These are phyloP conservation scores for Aaosphaeria pasadenensis DNA, from an alignment of 2,329 filamentous ascomycete genomes.

Conservation along the genomic window DNA sequence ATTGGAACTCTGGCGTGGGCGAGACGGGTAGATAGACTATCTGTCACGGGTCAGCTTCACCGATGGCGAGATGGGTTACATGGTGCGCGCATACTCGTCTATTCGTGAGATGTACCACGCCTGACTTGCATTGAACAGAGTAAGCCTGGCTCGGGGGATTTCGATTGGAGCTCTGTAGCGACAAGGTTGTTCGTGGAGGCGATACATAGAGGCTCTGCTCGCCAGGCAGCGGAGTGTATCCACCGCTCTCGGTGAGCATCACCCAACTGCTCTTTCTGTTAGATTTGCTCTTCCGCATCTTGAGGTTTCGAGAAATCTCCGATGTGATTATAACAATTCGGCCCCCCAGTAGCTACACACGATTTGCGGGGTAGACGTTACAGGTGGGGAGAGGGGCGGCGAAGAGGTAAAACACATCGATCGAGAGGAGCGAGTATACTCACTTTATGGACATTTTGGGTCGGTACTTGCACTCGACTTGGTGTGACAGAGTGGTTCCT, in stretches of 20 bases:
- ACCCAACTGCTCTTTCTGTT: conserved; percentile 67
- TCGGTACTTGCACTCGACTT: not conserved
- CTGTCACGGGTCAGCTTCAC: conserved; percentile 43
- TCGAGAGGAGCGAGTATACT: conserved; percentile 15
- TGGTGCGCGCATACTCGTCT: conserved; percentile 62
- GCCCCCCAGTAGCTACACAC: not conserved
- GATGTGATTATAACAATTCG: not conserved
- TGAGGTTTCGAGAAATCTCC: not conserved
- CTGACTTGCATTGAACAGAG: conserved; percentile 69
- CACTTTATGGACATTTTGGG: conserved; percentile 41
- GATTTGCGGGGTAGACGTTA: conserved; percentile 10
- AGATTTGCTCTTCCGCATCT: conserved; percentile 22
- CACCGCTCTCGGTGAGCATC: conserved; percentile 72
- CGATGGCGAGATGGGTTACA: not conserved
- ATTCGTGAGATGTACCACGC: conserved; percentile 78
- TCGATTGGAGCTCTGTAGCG: conserved; percentile 68
- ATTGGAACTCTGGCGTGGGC: conserved; percentile 68
- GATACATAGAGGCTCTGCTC: conserved; percentile 81
- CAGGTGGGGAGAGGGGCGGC: conserved; percentile 8
- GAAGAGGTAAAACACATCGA: not conserved
- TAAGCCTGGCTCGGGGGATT: conserved; percentile 63
- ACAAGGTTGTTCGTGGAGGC: conserved; percentile 73
- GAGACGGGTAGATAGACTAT: conserved; percentile 82
- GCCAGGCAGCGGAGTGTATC: conserved; percentile 80
- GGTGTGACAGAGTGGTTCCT: not conserved